These are phyloP conservation scores for Fusarium chlamydosporum DNA, from an alignment of 2,329 filamentous ascomycete genomes.

Conservation along the genomic window DNA sequence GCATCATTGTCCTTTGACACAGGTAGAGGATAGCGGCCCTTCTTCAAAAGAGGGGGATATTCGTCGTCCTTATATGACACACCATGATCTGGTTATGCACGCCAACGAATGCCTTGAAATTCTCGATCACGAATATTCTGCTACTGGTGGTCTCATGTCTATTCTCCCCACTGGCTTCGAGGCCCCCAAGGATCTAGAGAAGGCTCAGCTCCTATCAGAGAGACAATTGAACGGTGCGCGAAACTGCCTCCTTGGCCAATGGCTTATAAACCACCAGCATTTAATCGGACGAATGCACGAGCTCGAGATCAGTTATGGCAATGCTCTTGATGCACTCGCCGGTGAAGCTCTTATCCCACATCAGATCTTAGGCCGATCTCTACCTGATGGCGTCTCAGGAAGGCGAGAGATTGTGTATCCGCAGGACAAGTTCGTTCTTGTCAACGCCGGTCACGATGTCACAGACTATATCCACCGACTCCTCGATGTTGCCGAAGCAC, in stretches of 20 bases:
- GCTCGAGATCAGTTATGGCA: slow-evolving; percentile 67
- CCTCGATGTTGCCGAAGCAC: slow-evolving; percentile 63
- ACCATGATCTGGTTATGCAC: slow-evolving; percentile 67
- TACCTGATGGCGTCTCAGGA: slow-evolving; percentile 64
- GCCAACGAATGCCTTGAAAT: slow-evolving; percentile 72
- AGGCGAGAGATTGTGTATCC: slow-evolving; percentile 67
- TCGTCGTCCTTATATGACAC: slow-evolving; percentile 60
- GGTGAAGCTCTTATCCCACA: slow-evolving; percentile 65
- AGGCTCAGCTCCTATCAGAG: slow-evolving; percentile 33
- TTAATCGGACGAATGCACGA: slow-evolving; percentile 69
- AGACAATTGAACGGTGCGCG: slow-evolving; percentile 61
- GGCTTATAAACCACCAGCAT: slow-evolving; percentile 67
- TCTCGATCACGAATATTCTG: slow-evolving; percentile 70
- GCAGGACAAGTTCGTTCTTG: slow-evolving; percentile 70
- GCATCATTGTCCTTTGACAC: slow-evolving; percentile 63
- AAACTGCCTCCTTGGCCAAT: slow-evolving; percentile 69
- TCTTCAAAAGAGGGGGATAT: slow-evolving; percentile 32
- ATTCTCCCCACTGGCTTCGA: slow-evolving; percentile 62
- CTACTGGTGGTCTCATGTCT: slow-evolving; percentile 68
- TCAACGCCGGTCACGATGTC: slow-evolving; percentile 68
- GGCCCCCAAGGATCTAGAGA: slow-evolving; percentile 47
- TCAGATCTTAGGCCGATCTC: slow-evolving; percentile 67
- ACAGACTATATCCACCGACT: slow-evolving; percentile 62
- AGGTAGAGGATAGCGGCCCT: slow-evolving; percentile 41
- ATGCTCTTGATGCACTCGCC: slow-evolving; percentile 64